Evolutionary conservation across 2,329 filamentous ascomycete genomes (phyloP).

Genomic region (Paracoccidioides brasiliensis): DNA sequence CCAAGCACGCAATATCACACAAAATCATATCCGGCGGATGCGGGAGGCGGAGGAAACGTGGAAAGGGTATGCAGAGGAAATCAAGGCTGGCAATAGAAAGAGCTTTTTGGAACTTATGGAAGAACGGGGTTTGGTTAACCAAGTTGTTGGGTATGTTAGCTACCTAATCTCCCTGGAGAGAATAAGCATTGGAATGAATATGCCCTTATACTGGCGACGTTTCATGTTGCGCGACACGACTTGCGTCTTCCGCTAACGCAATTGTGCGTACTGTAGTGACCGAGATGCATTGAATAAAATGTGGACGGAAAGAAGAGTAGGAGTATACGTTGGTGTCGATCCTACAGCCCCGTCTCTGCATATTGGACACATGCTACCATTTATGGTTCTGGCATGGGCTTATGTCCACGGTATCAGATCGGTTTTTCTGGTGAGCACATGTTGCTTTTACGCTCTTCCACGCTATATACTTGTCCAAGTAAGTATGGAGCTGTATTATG

Average conservation of each 20-base stretch:
- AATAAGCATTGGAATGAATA: background rate
- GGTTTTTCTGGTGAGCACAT: slow-evolving; percentile 31
- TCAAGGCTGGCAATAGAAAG: slow-evolving; percentile 31
- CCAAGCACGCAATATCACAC: slow-evolving; percentile 25
- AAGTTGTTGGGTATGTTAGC: slow-evolving; percentile 33
- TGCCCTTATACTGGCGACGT: no score
- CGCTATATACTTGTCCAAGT: background rate
- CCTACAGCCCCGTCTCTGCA: slow-evolving; percentile 39
- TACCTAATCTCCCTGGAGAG: background rate
- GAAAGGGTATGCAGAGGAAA: slow-evolving; percentile 28
- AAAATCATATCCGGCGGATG: slow-evolving; percentile 24
- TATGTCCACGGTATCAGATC: slow-evolving; percentile 36
- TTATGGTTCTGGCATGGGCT: slow-evolving; percentile 39
- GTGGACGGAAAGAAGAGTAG: slow-evolving; percentile 33
- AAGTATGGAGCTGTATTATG: slow-evolving; percentile 6
- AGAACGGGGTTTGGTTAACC: slow-evolving; percentile 34
- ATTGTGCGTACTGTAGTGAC: slow-evolving; percentile 18
- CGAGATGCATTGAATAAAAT: slow-evolving; percentile 31
- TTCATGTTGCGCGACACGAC: no score
- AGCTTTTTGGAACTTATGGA: slow-evolving; percentile 34
- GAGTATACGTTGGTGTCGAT: slow-evolving; percentile 37
- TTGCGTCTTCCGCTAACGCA: background rate
- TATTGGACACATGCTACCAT: slow-evolving; percentile 38
- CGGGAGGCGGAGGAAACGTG: slow-evolving; percentile 30
- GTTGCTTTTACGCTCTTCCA: background rate